phyloP scores from a whole-genome alignment of 352 stramenopile species.

The Globisporangium echinulatum region DNA sequence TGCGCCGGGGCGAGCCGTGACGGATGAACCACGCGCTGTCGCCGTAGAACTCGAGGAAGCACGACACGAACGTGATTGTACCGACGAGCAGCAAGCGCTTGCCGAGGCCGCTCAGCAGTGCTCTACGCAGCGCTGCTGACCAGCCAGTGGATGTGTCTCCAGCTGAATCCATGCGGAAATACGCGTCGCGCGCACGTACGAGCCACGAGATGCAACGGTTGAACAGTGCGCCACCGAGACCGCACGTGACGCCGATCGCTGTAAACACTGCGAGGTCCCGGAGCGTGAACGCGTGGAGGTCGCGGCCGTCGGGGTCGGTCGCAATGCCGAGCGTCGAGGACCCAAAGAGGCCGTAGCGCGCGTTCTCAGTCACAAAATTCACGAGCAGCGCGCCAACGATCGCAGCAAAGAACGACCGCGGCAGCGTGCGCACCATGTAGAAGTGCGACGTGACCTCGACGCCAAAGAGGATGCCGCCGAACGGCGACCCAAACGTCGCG shows the following conservation, averaged over 20 bases:
- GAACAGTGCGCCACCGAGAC: conserved; percentile 60
- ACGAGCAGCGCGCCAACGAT: conserved; percentile 70
- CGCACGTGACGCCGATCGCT: conserved; percentile 57
- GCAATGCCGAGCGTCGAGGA: conserved; percentile 54
- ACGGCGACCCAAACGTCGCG: conserved; percentile 80
- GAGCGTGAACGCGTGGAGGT: conserved; percentile 42
- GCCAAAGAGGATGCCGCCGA: conserved; percentile 81
- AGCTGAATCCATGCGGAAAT: conserved; percentile 14
- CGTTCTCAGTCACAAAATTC: conserved; percentile 56
- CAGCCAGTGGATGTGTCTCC: no score
- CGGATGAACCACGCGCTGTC: conserved; percentile 77
- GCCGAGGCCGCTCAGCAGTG: conserved; percentile 40
- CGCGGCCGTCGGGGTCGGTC: conserved; percentile 14
- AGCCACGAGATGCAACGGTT: conserved; percentile 66
- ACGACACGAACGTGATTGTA: conserved; percentile 55
- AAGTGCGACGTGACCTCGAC: conserved; percentile 84
- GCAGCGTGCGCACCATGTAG: conserved; percentile 75
- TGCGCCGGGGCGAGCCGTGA: conserved; percentile 57
- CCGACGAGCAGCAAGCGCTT: conserved; percentile 56
- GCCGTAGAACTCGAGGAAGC: conserved; percentile 71
- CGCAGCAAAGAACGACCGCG: conserved; percentile 72
- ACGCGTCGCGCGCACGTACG: conserved; percentile 50
- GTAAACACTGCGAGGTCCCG: conserved; percentile 56
- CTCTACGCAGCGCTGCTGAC: background rate
- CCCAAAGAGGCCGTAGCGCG: conserved; percentile 66